phyloP scores from a whole-genome alignment of 2,329 filamentous ascomycete genomes.

The Cladophialophora exuberans region DNA sequence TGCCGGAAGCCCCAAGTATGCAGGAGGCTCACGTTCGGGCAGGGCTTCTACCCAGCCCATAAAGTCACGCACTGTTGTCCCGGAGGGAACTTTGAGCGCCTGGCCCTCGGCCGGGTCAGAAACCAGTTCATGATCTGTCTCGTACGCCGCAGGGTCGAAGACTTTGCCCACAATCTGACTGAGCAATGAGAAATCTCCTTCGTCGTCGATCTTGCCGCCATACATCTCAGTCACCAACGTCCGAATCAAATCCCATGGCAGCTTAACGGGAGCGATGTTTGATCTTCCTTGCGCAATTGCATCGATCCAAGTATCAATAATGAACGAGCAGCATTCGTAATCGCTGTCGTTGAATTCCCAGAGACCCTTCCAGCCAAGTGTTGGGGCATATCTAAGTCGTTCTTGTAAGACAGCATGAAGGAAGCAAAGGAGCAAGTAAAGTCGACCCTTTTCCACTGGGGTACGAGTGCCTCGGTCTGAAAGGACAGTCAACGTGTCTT shows the following conservation, averaged over 20 bases:
- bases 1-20: slow-evolving; percentile 87
- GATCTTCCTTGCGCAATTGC: slow-evolving; percentile 78
- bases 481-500: slow-evolving; percentile 87
- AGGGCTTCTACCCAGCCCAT: slow-evolving; percentile 87
- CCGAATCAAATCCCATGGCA: slow-evolving; percentile 95
- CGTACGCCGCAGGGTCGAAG: slow-evolving; percentile 86
- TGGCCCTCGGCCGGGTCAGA: slow-evolving; percentile 61
- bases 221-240: slow-evolving; percentile 92
- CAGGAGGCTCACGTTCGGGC: slow-evolving; percentile 93
- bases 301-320: slow-evolving; percentile 95
- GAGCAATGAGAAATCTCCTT: slow-evolving; percentile 77
- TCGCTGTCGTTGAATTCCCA: slow-evolving; percentile 99
- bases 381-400: slow-evolving; percentile 89
- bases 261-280: slow-evolving; percentile 89
- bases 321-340: slow-evolving; percentile 97
- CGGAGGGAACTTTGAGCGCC: slow-evolving; percentile 73
- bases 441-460: slow-evolving; percentile 84
- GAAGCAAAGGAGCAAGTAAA: slow-evolving; percentile 92
- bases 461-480: slow-evolving; percentile 75
- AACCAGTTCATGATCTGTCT: slow-evolving; percentile 88
- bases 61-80: slow-evolving; percentile 84
- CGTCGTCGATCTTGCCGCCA: slow-evolving; percentile 95
- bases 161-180: slow-evolving; percentile 73
- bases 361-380: slow-evolving; percentile 95
- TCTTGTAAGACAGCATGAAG: slow-evolving; percentile 96